phyloP scores from a whole-genome alignment of 257 asterid genomes.

The Solanum rostratum region DNA sequence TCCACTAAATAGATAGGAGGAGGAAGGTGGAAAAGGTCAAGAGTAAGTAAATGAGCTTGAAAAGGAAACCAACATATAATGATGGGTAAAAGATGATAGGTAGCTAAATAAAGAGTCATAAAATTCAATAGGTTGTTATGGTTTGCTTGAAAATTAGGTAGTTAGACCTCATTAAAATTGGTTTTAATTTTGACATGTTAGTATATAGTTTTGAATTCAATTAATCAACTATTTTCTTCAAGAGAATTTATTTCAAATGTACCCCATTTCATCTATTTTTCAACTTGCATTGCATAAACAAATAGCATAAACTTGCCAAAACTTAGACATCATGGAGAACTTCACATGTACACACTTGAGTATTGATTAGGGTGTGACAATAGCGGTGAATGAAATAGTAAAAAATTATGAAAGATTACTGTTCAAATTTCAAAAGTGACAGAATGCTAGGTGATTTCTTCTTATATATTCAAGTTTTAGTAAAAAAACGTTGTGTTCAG shows the following conservation, averaged over 20 bases:
- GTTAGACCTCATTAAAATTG: neutral
- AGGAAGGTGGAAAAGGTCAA: slow-evolving; percentile 4
- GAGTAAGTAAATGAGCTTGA: slow-evolving; percentile 9
- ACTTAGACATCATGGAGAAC: neutral
- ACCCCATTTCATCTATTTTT: neutral
- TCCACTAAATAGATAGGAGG: neutral
- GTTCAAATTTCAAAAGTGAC: neutral
- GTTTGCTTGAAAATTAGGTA: neutral
- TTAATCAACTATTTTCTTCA: neutral
- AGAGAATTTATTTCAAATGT: neutral
- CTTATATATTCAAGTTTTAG: neutral
- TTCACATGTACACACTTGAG: neutral
- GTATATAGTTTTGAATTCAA: neutral
- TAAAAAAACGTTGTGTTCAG: neutral
- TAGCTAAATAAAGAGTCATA: slow-evolving; percentile 1
- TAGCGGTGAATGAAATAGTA: neutral
- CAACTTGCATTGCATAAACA: neutral
- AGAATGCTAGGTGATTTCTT: neutral
- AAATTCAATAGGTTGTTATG: slow-evolving; percentile 15
- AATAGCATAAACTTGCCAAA: neutral
- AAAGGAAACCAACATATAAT: slow-evolving; percentile 11
- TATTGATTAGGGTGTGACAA: neutral
- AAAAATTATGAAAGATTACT: neutral
- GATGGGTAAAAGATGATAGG: slow-evolving; percentile 15
- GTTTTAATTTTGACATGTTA: neutral